Conservation (phyloP, 441 rosid genomes). For the Euphorbia corollata region DNA sequence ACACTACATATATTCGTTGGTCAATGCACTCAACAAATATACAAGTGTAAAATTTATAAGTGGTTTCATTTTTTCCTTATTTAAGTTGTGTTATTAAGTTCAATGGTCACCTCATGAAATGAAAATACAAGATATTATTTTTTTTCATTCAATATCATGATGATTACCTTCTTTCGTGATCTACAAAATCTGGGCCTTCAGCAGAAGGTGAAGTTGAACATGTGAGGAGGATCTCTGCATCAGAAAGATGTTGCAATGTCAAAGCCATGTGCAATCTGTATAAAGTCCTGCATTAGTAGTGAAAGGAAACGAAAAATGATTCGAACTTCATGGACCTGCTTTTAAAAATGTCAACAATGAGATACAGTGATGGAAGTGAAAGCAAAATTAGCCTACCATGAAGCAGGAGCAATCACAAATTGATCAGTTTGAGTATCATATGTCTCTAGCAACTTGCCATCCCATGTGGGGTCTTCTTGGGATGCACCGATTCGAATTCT, state of each 20-base stretch:
- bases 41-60: background rate
- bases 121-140: background rate
- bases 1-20: background rate
- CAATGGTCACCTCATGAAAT: background rate
- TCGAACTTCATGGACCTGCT: background rate
- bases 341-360: background rate
- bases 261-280: conserved; percentile 23
- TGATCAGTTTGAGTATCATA: conserved; percentile 60
- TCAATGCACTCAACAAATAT: background rate
- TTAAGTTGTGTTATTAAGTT: background rate
- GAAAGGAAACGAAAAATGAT: conserved; percentile 2
- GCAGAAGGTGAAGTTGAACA: conserved; percentile 80
- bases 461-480: conserved; percentile 49
- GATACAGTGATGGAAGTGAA: background rate
- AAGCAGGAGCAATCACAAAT: conserved; percentile 62
- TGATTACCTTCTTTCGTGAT: conserved; percentile 45
- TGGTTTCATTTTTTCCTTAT: background rate
- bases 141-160: background rate
- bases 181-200: conserved; percentile 76
- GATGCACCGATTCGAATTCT: conserved; percentile 59
- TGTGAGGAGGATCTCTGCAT: conserved; percentile 43
- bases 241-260: conserved; percentile 37
- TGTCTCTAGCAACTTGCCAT: conserved; percentile 65
- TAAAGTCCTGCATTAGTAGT: conserved; percentile 41
- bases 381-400: conserved; percentile 39